Evolutionary conservation across 805 yeast species (phyloP).

Genomic region (Yarrowia divulgata): DNA sequence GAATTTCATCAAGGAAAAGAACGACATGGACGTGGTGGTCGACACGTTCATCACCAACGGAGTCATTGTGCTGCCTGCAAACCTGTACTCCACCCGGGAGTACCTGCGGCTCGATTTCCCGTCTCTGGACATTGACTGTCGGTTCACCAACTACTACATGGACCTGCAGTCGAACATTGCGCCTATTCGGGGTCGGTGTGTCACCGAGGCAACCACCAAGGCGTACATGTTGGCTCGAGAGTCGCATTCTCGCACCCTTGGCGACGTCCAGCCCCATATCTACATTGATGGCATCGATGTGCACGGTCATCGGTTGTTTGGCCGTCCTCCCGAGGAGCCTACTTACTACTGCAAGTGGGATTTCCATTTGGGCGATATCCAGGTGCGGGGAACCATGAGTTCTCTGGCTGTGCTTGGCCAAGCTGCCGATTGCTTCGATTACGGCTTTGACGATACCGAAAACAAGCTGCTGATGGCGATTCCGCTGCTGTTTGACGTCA

Average conservation of each 20-base stretch:
- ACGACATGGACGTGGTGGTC: conserved; percentile 80
- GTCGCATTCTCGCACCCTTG: conserved; percentile 2
- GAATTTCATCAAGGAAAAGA: conserved; percentile 50
- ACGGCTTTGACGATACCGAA: conserved; percentile 76
- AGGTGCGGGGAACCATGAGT: conserved; percentile 56
- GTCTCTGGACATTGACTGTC: conserved; percentile 74
- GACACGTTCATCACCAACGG: conserved; percentile 75
- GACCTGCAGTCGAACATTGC: conserved; percentile 80
- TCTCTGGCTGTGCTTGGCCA: conserved; percentile 49
- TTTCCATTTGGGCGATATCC: conserved; percentile 67
- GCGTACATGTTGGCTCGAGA: conserved; percentile 41
- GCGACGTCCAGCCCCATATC: conserved; percentile 53
- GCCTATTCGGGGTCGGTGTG: conserved; percentile 57
- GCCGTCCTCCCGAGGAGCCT: conserved; percentile 86
- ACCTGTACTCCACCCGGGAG: conserved; percentile 68
- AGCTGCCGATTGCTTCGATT: conserved; percentile 59
- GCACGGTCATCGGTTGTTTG: conserved; percentile 93
- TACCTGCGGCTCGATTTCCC: conserved; percentile 70
- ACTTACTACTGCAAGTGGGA: conserved; percentile 94
- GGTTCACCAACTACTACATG: conserved; percentile 93
- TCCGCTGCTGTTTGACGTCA: conserved; percentile 70
- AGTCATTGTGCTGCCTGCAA: conserved; percentile 72
- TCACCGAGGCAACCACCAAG: conserved; percentile 39
- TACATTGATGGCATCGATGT: conserved; percentile 65
- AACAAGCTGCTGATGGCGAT: conserved; percentile 69